Conservation (phyloP, 306 rosid species). For the Chamaecrista fasciculata region DNA sequence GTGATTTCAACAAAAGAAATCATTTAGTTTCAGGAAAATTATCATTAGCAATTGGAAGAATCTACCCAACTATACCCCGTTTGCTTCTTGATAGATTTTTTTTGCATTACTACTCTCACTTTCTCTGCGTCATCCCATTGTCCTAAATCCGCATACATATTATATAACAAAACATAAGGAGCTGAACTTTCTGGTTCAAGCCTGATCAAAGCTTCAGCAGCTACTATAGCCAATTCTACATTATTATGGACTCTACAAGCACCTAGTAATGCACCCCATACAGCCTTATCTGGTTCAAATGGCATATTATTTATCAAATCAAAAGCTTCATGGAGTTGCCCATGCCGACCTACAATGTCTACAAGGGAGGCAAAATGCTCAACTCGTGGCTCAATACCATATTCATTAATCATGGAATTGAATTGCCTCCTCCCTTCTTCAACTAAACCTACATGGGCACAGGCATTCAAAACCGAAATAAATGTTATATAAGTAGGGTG, state of each 20-base stretch:
- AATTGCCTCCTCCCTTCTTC: conserved; percentile 51
- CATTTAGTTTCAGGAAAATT: background rate
- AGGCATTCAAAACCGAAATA: conserved; percentile 46
- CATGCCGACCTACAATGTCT: conserved; percentile 51
- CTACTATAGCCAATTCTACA: conserved; percentile 40
- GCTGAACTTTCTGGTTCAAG: conserved; percentile 57
- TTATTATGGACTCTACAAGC: conserved; percentile 48
- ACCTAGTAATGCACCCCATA: conserved; percentile 54
- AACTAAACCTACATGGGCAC: conserved; percentile 50
- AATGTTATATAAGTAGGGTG: conserved; percentile 52
- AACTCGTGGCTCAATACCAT: conserved; percentile 41
- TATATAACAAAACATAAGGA: conserved; percentile 47
- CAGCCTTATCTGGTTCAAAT: conserved; percentile 46
- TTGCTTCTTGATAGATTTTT: conserved; percentile 43
- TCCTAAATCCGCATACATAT: conserved; percentile 49
- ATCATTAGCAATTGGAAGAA: conserved; percentile 26
- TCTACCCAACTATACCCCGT: conserved; percentile 50
- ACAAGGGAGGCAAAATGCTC: conserved; percentile 55
- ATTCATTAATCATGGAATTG: conserved; percentile 43
- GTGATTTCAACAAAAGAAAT: conserved; percentile 8
- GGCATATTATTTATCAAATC: conserved; percentile 44
- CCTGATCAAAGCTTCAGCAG: conserved; percentile 44
- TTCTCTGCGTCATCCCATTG: conserved; percentile 52
- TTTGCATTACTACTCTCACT: conserved; percentile 43
- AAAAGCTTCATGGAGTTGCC: conserved; percentile 47